Base-by-base conservation (phyloP, 2,329 filamentous ascomycete genomes). In the Dactylellina cionopaga region DNA sequence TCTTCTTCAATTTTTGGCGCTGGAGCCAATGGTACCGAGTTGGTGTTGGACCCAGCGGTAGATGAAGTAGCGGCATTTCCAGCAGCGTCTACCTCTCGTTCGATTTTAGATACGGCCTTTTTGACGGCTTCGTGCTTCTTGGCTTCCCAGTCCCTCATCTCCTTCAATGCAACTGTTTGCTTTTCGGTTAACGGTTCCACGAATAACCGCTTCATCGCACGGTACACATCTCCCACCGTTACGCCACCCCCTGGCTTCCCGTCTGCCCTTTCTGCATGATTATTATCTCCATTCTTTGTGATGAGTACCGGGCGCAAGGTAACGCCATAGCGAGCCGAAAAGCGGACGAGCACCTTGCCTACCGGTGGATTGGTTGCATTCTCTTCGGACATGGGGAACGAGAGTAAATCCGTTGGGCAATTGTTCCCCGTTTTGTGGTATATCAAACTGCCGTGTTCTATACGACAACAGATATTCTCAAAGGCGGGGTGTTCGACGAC, bases 391-490 rank as follows among this genome's bases (percentile, higher is more conserved):
- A 72, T 54, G 0, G 59, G 68, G 39, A 72, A 72, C 0, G 68
- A 31, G 7, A 72, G 52, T 13, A 72, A 35, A 13, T 72, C 54
- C 2, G 54, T 72, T 1, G 68, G 68, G 41, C 68, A 72, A 24
- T 44, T 51, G 17, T 65, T 72, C 13, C 68, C 68, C n/a, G 68
- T 65, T 29, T 60, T 72, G 47, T 72, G 68, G 19, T 72, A 72
- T 59, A 72, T 72, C 59, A 72, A 54, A 31, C 68, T 55, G 10
- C 68, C 68, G 22, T 56, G 60, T 35, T 72, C 68, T 54, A 72
- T 72, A 11, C 68, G 59, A 39, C 68, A 72, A 17, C 68, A 72
- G 24, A 72, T 72, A 43, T 58, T 72, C 46, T 72, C 68, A 44
- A 72, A 72, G 1, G 68, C 68, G 4, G 59, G 68, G 39, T 72